A percentile compares a stretch with the other conserved stretches of the same genome.
Conservation (phyloP, 257 asterid genomes). For the Coffea eugenioides region DNA sequence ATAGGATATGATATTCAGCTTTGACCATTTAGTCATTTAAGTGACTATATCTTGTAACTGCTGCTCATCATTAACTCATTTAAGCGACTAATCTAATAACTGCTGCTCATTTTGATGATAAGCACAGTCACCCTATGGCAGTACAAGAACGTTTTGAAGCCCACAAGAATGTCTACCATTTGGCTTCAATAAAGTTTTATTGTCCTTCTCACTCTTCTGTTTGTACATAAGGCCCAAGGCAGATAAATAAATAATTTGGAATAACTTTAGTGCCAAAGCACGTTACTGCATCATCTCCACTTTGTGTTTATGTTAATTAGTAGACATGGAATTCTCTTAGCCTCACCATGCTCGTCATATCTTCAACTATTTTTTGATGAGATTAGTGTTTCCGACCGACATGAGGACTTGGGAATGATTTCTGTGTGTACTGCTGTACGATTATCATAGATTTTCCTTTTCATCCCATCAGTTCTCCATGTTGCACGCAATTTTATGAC, state of each 20-base stretch:
- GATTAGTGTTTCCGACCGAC: background rate
- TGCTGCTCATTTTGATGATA: background rate
- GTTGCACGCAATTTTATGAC: constrained; percentile 3
- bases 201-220: background rate
- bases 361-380: background rate
- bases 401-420: background rate
- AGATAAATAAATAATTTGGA: too few relatives aligned
- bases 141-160: background rate
- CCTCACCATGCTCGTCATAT: background rate
- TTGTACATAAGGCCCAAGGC: background rate
- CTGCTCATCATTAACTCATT: background rate
- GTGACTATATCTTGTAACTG: background rate
- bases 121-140: background rate
- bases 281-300: background rate
- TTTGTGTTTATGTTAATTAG: background rate
- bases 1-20: background rate
- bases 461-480: background rate
- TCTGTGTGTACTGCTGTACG: background rate
- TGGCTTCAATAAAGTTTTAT: background rate
- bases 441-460: background rate
- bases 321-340: background rate
- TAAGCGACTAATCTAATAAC: background rate
- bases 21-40: background rate
- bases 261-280: background rate
- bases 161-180: background rate